Conservation (phyloP, 305 asterid species). For the Solanum hybrid region DNA sequence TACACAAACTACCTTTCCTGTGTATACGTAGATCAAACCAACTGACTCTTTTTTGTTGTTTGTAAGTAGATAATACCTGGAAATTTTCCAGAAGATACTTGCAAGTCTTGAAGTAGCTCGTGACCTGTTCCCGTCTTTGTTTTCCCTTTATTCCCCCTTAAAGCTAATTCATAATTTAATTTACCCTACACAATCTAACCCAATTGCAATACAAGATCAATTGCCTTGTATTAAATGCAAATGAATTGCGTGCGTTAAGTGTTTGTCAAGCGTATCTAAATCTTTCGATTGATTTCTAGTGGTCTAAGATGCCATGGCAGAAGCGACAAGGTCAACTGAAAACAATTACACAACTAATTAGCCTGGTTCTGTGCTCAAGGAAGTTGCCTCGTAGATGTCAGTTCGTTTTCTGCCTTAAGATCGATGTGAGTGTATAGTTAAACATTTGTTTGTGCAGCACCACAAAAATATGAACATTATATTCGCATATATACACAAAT, state of each 20-base stretch:
- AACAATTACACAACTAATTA: background rate
- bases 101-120: background rate
- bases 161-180: background rate
- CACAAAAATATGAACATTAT: background rate
- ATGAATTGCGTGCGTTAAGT: too few relatives aligned
- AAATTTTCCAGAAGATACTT: background rate
- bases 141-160: background rate
- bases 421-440: background rate
- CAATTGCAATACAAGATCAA: background rate
- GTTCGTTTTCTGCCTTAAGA: background rate
- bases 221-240: background rate
- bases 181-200: background rate
- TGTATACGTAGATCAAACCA: background rate
- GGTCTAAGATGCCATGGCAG: background rate
- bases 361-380: background rate
- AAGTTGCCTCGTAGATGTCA: background rate
- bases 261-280: too few relatives aligned
- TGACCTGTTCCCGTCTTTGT: background rate
- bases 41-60: background rate
- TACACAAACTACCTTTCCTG: conserved; percentile 2
- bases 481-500: background rate
- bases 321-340: background rate
- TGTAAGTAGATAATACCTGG: conserved; percentile 1
- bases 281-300: background rate
- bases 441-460: background rate